Conservation (phyloP, 2,329 filamentous ascomycete genomes). For the Xylaria sp. region DNA sequence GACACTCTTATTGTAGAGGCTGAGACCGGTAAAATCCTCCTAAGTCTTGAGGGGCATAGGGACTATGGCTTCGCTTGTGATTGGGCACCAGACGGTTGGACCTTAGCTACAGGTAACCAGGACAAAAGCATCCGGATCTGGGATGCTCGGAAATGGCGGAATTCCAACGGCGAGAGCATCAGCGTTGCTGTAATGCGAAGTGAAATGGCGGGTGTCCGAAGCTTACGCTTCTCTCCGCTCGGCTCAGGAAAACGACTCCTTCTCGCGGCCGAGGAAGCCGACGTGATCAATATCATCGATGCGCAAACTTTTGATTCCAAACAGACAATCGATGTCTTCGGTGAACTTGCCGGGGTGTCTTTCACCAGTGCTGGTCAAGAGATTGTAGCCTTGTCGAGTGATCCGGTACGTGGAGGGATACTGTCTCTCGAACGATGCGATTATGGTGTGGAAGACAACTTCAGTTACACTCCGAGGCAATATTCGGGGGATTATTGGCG, state of each 20-base stretch:
- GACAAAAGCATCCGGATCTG: constrained; percentile 78
- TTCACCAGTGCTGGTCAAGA: constrained; percentile 75
- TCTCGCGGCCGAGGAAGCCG: constrained; percentile 79
- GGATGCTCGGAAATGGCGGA: constrained; percentile 77
- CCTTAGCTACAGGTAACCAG: constrained; percentile 80
- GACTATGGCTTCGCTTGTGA: constrained; percentile 82
- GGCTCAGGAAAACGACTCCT: constrained; percentile 74
- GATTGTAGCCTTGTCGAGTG: constrained; percentile 74
- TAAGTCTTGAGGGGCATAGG: constrained; percentile 69
- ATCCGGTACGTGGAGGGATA: constrained; percentile 72
- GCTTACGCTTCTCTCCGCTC: constrained; percentile 75
- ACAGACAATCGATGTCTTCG: constrained; percentile 79
- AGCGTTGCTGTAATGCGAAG: constrained; percentile 67
- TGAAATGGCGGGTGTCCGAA: constrained; percentile 75
- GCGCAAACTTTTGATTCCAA: constrained; percentile 70
- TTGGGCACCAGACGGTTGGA: constrained; percentile 81
- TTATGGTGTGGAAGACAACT: constrained; percentile 50
- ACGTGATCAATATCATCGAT: constrained; percentile 77
- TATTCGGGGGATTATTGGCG: constrained; percentile 34
- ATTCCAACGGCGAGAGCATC: constrained; percentile 58
- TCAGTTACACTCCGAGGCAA: constrained; percentile 35
- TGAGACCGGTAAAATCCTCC: constrained; percentile 68
- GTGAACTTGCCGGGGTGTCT: constrained; percentile 75
- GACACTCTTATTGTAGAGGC: constrained; percentile 75
- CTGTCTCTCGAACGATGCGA: constrained; percentile 67